Evolutionary conservation across 2,329 filamentous ascomycete genomes (phyloP).

Genomic region (Pyrenochaeta sp.): DNA sequence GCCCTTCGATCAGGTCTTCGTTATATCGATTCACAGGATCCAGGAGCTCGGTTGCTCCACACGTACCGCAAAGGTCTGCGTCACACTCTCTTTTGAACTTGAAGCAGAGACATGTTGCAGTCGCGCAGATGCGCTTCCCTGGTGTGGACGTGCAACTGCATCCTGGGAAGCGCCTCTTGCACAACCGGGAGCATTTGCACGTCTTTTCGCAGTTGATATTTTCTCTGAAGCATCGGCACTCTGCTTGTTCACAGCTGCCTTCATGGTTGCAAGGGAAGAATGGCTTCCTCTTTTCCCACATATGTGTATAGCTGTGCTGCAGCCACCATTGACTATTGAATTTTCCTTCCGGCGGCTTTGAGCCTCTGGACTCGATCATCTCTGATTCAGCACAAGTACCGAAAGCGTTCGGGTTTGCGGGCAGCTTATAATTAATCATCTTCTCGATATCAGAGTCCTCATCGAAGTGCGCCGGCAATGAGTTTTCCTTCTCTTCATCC

Average conservation of each 20-base stretch:
- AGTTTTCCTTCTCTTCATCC: not conserved
- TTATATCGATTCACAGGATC: constrained; percentile 73
- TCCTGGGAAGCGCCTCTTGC: constrained; percentile 60
- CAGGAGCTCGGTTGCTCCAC: constrained; percentile 73
- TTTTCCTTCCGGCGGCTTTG: constrained; percentile 17
- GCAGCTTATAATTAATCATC: constrained; percentile 35
- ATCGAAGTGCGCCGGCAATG: constrained; percentile 18
- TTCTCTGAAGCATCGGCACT: constrained; percentile 69
- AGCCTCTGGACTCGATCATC: constrained; percentile 1
- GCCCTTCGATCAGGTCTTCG: constrained; percentile 62
- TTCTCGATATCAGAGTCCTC: constrained; percentile 32
- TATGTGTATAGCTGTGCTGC: constrained; percentile 56
- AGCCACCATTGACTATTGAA: constrained; percentile 32
- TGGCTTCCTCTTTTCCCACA: constrained; percentile 65
- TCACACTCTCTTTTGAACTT: constrained; percentile 82
- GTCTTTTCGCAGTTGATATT: constrained; percentile 76
- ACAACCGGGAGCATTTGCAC: constrained; percentile 70
- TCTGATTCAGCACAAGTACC: constrained; percentile 8
- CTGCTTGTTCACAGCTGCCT: constrained; percentile 66
- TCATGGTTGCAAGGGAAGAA: constrained; percentile 74
- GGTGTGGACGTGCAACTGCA: constrained; percentile 47
- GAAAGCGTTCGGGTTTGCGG: constrained; percentile 24
- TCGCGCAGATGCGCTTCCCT: constrained; percentile 52
- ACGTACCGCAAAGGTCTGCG: constrained; percentile 74
- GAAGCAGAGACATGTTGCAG: constrained; percentile 70